phyloP scores from a whole-genome alignment of 345 rosid genomes.

The Eucalyptus curtisii region DNA sequence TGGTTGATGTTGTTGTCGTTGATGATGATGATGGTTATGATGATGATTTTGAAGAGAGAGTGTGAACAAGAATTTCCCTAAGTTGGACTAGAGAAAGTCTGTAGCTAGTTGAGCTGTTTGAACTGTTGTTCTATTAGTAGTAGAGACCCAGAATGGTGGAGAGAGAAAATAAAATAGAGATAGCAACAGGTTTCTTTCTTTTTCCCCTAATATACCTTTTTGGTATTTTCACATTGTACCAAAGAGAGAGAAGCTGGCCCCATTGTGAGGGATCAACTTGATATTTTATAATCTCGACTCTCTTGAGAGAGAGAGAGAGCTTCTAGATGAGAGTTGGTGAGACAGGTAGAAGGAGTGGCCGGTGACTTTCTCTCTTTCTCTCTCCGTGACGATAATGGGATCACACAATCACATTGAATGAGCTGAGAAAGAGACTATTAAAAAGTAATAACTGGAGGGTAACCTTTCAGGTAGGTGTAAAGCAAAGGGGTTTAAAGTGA shows the following conservation, averaged over 20 bases:
- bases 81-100: neutral
- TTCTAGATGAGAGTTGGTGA: constrained; percentile 99
- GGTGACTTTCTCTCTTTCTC: constrained; percentile 14
- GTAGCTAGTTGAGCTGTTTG: neutral
- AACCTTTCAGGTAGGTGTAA: constrained; percentile 17
- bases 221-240: too few species aligned
- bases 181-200: neutral
- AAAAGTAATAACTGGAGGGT: neutral
- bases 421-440: neutral
- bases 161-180: neutral
- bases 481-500: constrained; percentile 9
- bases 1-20: neutral
- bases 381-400: constrained; percentile 4
- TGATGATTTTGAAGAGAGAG: neutral
- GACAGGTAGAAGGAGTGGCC: constrained; percentile 65
- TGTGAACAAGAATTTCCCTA: neutral
- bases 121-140: neutral
- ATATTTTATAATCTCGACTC: constrained; percentile 30
- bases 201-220: neutral
- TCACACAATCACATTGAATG: neutral
- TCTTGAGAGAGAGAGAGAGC: constrained; percentile 16
- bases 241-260: constrained; percentile 16
- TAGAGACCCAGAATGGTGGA: neutral
- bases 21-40: neutral
- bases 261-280: constrained; percentile 3